Evolutionary conservation across 805 yeast genomes (phyloP), one percentile per base, ranked within the genome.

Genomic region (Dipodascus albidus): DNA sequence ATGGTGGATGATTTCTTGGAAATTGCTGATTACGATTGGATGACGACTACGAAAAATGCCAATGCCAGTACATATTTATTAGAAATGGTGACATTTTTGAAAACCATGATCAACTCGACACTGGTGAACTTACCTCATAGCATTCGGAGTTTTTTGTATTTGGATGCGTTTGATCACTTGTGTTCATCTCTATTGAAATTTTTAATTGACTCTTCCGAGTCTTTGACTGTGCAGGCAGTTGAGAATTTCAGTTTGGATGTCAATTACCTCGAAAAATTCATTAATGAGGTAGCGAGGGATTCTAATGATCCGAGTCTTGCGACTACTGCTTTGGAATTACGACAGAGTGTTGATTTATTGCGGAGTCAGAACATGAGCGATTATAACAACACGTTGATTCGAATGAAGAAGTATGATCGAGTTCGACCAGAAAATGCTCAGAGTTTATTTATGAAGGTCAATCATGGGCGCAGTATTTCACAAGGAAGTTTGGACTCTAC

Each of bases 21-120:
- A 54, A 79, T 86, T 70, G 85, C 87, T 23, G 95, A 87, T 57
- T 86, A 87, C 68, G 87, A 89, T 63, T 91, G 97, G 96, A 67
- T 71, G 19, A 76, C 90, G 0, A 71, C 67, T 2, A 63, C 60
- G 8, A 60, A 73, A 11, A 78, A 79, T 58, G 66, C 61, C 0
- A 85, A 82, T 53, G 93, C 96, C 15, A 83, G 85, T 59, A 76
- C 75, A 59, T 83, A 83, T 51, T 79, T 91, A 54, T 79, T 80
- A 50, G 98, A 91, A 67, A 80, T 90, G 74, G 90, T 95, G 17
- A 79, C 83, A 54, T 93, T 83, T 67, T 74, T 91, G 63, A 86
- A 85, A 58, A 87, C 87, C 68, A 78, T 90, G 76, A 88, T 91
- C 64, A 80, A 83, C 52, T 83, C 95, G 1, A 88, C 95, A 15